phyloP scores from a whole-genome alignment of 192 early-diverging fungal genomes.

The Umbelopsis sp. region DNA sequence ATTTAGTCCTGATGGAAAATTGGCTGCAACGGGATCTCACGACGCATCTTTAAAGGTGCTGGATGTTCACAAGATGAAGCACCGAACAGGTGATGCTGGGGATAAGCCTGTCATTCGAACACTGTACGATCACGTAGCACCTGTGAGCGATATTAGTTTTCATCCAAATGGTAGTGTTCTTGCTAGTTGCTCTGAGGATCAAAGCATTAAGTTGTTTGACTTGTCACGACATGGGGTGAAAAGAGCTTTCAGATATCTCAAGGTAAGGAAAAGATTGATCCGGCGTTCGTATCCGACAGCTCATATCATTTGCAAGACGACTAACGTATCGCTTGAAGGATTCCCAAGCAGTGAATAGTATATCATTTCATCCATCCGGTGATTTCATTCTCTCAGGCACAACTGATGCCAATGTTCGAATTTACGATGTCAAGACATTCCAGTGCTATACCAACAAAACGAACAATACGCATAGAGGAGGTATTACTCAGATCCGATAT shows the following conservation, averaged over 20 bases:
- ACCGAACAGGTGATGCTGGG: slow-evolving; percentile 59
- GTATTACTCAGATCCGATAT: slow-evolving; percentile 75
- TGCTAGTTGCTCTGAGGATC: slow-evolving; percentile 85
- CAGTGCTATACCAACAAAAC: slow-evolving; percentile 75
- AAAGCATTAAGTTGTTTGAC: slow-evolving; percentile 88
- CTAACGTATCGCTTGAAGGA: slow-evolving; percentile 47
- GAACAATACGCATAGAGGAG: slow-evolving; percentile 46
- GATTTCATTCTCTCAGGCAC: slow-evolving; percentile 82
- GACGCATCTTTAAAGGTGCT: slow-evolving; percentile 92
- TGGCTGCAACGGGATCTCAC: slow-evolving; percentile 86
- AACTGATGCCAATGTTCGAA: slow-evolving; percentile 76
- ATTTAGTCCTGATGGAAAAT: slow-evolving; percentile 65
- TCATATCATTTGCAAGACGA: not conserved
- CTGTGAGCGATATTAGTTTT: slow-evolving; percentile 84
- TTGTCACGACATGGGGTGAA: slow-evolving; percentile 81
- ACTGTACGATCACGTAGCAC: slow-evolving; percentile 82
- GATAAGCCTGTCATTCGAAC: slow-evolving; percentile 90
- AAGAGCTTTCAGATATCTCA: slow-evolving; percentile 80
- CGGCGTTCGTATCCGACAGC: not conserved
- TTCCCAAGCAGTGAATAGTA: slow-evolving; percentile 73
- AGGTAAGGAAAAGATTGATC: slow-evolving; percentile 40
- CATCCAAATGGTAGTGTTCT: slow-evolving; percentile 93
- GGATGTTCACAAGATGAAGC: slow-evolving; percentile 81
- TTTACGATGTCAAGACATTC: slow-evolving; percentile 85
- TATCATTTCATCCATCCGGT: slow-evolving; percentile 92